Evolutionary conservation across 108 stramenopile genomes (phyloP).

Genomic region (Pseudonitzschia multiseries): DNA sequence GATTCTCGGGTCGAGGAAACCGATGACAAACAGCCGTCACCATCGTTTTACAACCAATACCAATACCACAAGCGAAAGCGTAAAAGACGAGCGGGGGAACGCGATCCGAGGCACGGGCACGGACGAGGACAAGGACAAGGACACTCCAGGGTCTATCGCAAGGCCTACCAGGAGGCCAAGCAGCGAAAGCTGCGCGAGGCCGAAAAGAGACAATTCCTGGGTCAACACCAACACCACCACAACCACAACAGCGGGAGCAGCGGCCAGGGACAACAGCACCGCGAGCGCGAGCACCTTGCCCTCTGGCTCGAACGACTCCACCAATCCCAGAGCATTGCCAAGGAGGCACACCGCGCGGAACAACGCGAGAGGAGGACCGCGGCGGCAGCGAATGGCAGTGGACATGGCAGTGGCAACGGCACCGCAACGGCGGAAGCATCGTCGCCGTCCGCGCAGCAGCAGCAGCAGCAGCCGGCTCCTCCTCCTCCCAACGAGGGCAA

Average conservation of each 20-base stretch:
- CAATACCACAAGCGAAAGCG: constrained; percentile 3
- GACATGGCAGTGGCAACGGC: too few relatives aligned
- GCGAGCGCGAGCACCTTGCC: constrained; percentile 15
- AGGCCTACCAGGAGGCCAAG: constrained; percentile 45
- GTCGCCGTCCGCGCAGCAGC: neutral
- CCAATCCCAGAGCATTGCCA: constrained; percentile 23
- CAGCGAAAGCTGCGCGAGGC: constrained; percentile 47
- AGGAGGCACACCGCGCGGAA: constrained; percentile 22
- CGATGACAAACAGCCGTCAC: neutral
- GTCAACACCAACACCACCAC: neutral
- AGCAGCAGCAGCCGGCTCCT: too few relatives aligned
- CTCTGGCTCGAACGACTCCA: constrained; percentile 31
- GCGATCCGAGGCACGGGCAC: neutral
- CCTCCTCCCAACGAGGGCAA: constrained; percentile 13
- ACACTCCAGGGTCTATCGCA: neutral
- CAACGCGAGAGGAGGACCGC: neutral
- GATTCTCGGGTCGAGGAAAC: neutral
- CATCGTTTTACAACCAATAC: too few relatives aligned
- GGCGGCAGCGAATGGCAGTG: too few relatives aligned
- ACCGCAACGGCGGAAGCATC: neutral
- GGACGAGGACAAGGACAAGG: too few relatives aligned
- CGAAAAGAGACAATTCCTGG: constrained; percentile 42
- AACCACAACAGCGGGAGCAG: neutral
- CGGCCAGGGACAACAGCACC: neutral
- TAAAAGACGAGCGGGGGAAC: constrained; percentile 13